Percentiles rank a stretch among this genome's conserved stretches.
phyloP scores from a whole-genome alignment of 2,329 filamentous ascomycete genomes.

The Calonectria naviculata region DNA sequence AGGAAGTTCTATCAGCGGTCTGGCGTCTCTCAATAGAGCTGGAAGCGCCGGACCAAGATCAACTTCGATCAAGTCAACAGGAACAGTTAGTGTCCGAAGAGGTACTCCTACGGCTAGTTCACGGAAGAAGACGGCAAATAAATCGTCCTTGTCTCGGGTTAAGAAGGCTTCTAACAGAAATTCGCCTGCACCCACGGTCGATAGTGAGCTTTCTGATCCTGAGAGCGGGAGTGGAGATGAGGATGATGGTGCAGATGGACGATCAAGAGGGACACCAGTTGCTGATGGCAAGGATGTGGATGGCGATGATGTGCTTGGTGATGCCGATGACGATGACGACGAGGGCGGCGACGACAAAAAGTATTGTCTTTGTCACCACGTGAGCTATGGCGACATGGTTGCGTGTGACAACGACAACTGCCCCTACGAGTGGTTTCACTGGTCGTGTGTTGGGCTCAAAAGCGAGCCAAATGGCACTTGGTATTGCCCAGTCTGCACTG shows the following conservation, averaged over 20 bases:
- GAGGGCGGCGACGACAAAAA: slow-evolving; percentile 82
- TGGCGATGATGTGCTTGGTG: slow-evolving; percentile 66
- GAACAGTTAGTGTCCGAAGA: slow-evolving; percentile 56
- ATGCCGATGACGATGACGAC: slow-evolving; percentile 70
- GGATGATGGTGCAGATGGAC: slow-evolving; percentile 52
- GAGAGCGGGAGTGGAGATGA: slow-evolving; percentile 66
- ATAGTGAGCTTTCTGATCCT: slow-evolving; percentile 74
- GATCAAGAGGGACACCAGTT: slow-evolving; percentile 45
- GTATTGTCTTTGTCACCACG: slow-evolving; percentile 86
- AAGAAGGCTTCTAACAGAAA: slow-evolving; percentile 69
- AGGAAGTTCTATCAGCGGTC: slow-evolving; percentile 41
- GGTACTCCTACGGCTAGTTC: slow-evolving; percentile 55
- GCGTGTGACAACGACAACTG: slow-evolving; percentile 88
- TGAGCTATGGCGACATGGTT: slow-evolving; percentile 90
- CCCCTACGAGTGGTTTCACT: slow-evolving; percentile 89
- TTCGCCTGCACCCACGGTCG: slow-evolving; percentile 71
- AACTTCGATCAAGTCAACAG: slow-evolving; percentile 56
- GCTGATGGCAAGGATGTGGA: slow-evolving; percentile 53
- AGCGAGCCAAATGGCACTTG: slow-evolving; percentile 75
- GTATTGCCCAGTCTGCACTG: slow-evolving; percentile 73
- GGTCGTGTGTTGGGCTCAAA: slow-evolving; percentile 77
- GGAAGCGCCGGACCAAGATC: slow-evolving; percentile 71
- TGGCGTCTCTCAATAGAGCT: slow-evolving; percentile 56
- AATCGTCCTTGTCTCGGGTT: slow-evolving; percentile 72
- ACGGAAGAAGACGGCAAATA: slow-evolving; percentile 64